Evolutionary conservation across 2,329 filamentous ascomycete species (phyloP), one percentile per base, ranked within the genome.

Genomic region (Ramichloridium luteum): DNA sequence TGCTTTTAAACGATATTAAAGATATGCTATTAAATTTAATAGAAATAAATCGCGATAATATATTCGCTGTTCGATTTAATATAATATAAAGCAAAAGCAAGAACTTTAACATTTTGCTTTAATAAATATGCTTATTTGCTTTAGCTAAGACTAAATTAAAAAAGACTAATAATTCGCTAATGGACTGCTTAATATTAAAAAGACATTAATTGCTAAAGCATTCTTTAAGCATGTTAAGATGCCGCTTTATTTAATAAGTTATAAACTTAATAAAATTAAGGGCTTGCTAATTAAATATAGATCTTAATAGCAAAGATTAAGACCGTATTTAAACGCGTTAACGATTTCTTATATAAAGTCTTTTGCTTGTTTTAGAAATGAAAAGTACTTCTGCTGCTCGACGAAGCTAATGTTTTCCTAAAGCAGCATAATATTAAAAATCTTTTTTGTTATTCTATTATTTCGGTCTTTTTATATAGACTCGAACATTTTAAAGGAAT

Each of bases 361-460:
- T 31, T 13, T 31, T 16, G 15, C 10, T 13, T 28, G 14, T 9
- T 12, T 16, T 8, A 23, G 20, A 61, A 60, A 3, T 73, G 68
- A 53, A 60, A 63, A 3, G 67, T 65, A 9, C 58, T 73, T 4
- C 59, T 72, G 5, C 58, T 74, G 3, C 57, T 74, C 4, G 70
- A 75, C 45, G 71, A 76, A 49, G 69, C 68, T 3, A 72, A 75
- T 34, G 68, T 74, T 12, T 75, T 71, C 50, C 63, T 76, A 6
- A 68, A 73, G 49, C 51, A 60, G 31, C 28, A n/a, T 8, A 23
- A 23, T n/a, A 8, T n/a, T 8, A 23, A 23, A n/a, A 5, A 23
- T 30, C 20, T 23, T 8, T 8, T 8, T 8, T n/a, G 20, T 8
- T 8, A 23, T 23, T 8, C 8, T 8, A 8, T 8, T 23, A n/a